A percentile compares a stretch with the other conserved stretches of the same genome.
These are phyloP conservation scores for Austropuccinia psidii DNA, from an alignment of 1,284 basidiomycete genomes.

Conservation along the genomic window DNA sequence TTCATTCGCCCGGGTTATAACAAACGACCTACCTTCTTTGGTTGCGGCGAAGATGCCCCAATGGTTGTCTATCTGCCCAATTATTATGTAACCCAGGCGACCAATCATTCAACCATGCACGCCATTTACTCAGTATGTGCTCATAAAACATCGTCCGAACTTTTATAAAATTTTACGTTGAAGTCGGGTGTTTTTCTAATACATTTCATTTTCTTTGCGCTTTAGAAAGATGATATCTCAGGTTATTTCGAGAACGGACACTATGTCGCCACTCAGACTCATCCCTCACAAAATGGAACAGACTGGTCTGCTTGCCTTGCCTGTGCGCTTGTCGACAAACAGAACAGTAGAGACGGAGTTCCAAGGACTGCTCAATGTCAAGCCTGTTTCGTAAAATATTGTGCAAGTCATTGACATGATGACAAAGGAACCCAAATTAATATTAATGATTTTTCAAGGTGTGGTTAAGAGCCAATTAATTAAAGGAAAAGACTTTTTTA, in stretches of 20 bases:
- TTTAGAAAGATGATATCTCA: conserved; percentile 1
- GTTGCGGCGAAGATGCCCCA: conserved; percentile 8
- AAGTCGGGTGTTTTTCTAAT: too few species aligned
- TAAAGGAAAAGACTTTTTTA: too few species aligned
- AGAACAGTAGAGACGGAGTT: neutral
- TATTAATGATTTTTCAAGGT: too few species aligned
- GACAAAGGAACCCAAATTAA: too few species aligned
- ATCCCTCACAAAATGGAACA: neutral
- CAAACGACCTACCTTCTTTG: conserved; percentile 30
- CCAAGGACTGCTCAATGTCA: conserved; percentile 11
- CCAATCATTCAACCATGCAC: conserved; percentile 1
- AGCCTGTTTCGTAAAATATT: conserved; percentile 25
- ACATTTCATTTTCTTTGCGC: too few species aligned
- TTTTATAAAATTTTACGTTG: too few species aligned
- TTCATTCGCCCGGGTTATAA: conserved; percentile 17
- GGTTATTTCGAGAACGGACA: conserved; percentile 21
- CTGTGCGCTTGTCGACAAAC: conserved; percentile 18
- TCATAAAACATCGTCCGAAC: neutral
- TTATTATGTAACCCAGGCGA: neutral
- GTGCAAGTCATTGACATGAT: neutral
- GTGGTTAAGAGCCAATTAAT: too few species aligned
- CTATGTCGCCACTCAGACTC: conserved; percentile 1
- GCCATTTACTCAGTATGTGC: conserved; percentile 7
- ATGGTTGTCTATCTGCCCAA: conserved; percentile 27
- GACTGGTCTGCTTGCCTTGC: conserved; percentile 25